phyloP scores from a whole-genome alignment of 495 filamentous ascomycete species.

The Hypomontagnella monticulosa region DNA sequence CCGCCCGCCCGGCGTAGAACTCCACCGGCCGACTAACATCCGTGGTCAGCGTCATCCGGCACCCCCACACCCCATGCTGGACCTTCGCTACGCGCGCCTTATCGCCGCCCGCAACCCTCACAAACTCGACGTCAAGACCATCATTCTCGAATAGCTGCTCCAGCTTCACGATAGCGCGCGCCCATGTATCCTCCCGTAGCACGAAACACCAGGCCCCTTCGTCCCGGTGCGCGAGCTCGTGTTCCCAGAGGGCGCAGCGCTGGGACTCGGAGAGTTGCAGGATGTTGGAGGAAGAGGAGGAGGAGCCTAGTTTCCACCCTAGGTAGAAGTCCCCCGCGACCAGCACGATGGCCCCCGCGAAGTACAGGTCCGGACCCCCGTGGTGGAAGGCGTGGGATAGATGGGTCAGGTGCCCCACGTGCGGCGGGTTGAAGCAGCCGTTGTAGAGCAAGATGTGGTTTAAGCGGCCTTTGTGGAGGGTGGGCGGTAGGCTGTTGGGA shows the following conservation, averaged over 20 bases:
- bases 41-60: constrained; percentile 9
- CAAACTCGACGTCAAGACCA: constrained; percentile 23
- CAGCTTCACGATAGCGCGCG: neutral
- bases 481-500: neutral
- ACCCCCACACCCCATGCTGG: constrained; percentile 24
- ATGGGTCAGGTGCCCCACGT: constrained; percentile 34
- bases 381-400: constrained; percentile 25
- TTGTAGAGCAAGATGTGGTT: constrained; percentile 41
- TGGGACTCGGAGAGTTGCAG: neutral
- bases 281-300: too few relatives aligned
- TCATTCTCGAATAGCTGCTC: neutral
- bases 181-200: constrained; percentile 15
- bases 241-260: constrained; percentile 13
- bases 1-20: constrained; percentile 2
- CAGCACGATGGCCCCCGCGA: constrained; percentile 23
- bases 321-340: constrained; percentile 21
- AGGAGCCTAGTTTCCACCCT: neutral
- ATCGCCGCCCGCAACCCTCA: constrained; percentile 29
- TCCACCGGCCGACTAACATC: constrained; percentile 22
- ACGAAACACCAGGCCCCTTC: constrained; percentile 20
- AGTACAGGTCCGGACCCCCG: constrained; percentile 10
- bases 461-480: neutral
- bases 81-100: neutral
- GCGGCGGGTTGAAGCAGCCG: constrained; percentile 48
- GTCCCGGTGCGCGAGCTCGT: neutral